Base-by-base conservation (phyloP, 192 early-diverging fungal species). In the Coemansia sp. region DNA sequence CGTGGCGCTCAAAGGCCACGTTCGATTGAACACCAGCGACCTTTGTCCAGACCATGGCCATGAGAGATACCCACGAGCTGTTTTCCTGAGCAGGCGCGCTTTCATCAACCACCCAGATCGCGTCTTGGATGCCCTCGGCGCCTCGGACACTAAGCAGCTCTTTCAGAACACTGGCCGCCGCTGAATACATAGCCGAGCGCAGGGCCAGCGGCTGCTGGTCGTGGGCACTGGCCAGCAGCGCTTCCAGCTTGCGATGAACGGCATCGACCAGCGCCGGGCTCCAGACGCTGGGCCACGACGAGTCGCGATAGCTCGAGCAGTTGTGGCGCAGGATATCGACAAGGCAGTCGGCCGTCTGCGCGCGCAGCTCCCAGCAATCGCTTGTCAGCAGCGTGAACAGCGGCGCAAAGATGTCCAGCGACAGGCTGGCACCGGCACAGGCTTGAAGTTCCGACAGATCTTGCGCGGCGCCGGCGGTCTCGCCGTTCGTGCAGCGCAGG, bases 321-420 rank as follows among this genome's bases (percentile, higher is more conserved):
- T 55, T 67, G 58, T 64, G 61, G 1, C 62, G 61, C 46, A 79
- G 62, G 14, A 64, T 62, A n/a, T 58, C 60, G n/a, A 69, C 29
- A n/a, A 79, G 61, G 51, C 76, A 79, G 45, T 79, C 76, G 20
- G 58, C 71, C 3, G 76, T 65, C 61, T 70, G 67, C 11, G 55
- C 30, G n/a, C 66, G 58, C 25, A 69, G 19, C 13, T 62, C 64
- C 14, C 42, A 25, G 28, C 28, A 11, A 11, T 64, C 64, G 35
- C 64, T 60, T 3, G 71, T 27, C 24, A 79, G 47, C 27, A 79
- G 61, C 23, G 71, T 70, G 46, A 79, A 79, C 34, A 79, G 61
- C 45, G 76, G 71, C 49, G 71, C 58, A 42, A 60, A 63, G 22
- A 52, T 46, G 19, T 54, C 54, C 23, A 79, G 48, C 22, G 76